Conservation (phyloP, 208 protist genomes). For the Angomonas deanei region DNA sequence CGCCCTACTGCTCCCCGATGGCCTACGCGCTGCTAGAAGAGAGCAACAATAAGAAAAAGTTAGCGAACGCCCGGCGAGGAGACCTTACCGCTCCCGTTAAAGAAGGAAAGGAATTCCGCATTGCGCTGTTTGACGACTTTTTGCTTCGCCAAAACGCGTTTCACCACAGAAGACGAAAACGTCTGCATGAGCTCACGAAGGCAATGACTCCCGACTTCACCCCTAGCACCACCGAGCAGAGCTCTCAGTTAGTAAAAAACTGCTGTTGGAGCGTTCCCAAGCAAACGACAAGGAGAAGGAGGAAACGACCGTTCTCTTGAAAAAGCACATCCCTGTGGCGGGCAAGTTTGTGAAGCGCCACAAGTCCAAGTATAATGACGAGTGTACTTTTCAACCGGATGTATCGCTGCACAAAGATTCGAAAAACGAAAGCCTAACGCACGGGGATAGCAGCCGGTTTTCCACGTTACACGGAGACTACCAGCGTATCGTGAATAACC, state of each 20-base stretch:
- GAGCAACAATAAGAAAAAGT: slow-evolving; percentile 7
- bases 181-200: slow-evolving; percentile 34
- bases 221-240: slow-evolving; percentile 43
- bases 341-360: slow-evolving; percentile 51
- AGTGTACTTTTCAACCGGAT: slow-evolving; percentile 68
- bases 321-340: slow-evolving; percentile 25
- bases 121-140: slow-evolving; percentile 75
- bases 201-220: slow-evolving; percentile 55
- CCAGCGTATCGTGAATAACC: slow-evolving; percentile 12
- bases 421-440: no score
- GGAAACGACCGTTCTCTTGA: slow-evolving; percentile 19
- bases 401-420: slow-evolving; percentile 32
- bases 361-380: slow-evolving; percentile 47
- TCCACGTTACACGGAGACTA: slow-evolving; percentile 31
- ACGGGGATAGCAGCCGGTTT: slow-evolving; percentile 11
- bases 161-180: slow-evolving; percentile 35
- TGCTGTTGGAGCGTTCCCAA: slow-evolving; percentile 41
- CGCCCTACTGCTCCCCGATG: slow-evolving; percentile 57
- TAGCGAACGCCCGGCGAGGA: slow-evolving; percentile 7
- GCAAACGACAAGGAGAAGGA: slow-evolving; percentile 22
- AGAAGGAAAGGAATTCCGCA: slow-evolving; percentile 18
- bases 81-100: slow-evolving; percentile 7
- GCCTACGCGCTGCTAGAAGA: slow-evolving; percentile 37
- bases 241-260: slow-evolving; percentile 41
- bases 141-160: slow-evolving; percentile 66